phyloP scores from a whole-genome alignment of 2,329 filamentous ascomycete genomes.

The Colletotrichum sp. region DNA sequence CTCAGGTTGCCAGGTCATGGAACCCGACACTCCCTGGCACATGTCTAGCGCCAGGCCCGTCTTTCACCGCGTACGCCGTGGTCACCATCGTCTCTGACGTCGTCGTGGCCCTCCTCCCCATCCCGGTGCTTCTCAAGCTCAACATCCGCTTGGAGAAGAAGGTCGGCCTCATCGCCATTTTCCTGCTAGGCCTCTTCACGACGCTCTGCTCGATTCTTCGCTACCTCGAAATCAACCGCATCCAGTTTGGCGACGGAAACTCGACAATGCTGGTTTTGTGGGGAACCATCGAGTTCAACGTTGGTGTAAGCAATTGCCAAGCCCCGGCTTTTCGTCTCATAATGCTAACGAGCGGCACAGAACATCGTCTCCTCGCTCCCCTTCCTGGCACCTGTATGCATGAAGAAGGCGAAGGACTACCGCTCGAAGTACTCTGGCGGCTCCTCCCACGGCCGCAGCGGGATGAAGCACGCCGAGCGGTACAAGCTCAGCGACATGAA shows the following conservation, averaged over 20 bases:
- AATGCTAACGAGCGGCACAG: slow-evolving; percentile 26
- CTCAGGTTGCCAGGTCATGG: slow-evolving; percentile 49
- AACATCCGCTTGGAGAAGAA: slow-evolving; percentile 55
- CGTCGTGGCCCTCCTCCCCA: slow-evolving; percentile 52
- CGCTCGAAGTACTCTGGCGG: slow-evolving; percentile 39
- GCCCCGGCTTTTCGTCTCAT: too few relatives aligned
- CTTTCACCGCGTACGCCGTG: slow-evolving; percentile 56
- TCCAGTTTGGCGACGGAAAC: slow-evolving; percentile 56
- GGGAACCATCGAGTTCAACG: slow-evolving; percentile 63
- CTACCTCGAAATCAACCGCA: slow-evolving; percentile 54
- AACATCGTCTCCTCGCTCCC: slow-evolving; percentile 53
- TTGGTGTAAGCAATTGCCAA: slow-evolving; percentile 47
- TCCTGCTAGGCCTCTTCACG: slow-evolving; percentile 58
- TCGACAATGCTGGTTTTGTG: slow-evolving; percentile 62
- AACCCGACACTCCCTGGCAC: slow-evolving; percentile 40
- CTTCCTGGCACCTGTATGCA: slow-evolving; percentile 47
- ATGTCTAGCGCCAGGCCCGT: slow-evolving; percentile 50
- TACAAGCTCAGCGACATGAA: slow-evolving; percentile 45
- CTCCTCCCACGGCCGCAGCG: slow-evolving; percentile 26
- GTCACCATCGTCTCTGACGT: slow-evolving; percentile 58
- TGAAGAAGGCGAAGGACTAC: slow-evolving; percentile 47
- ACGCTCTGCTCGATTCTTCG: slow-evolving; percentile 59
- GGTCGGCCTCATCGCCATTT: slow-evolving; percentile 54
- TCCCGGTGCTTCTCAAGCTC: slow-evolving; percentile 53
- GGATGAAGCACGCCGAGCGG: slow-evolving; percentile 30